These are phyloP conservation scores for Dipodascus geniculatus DNA, from an alignment of 805 yeast species.

Conservation along the genomic window DNA sequence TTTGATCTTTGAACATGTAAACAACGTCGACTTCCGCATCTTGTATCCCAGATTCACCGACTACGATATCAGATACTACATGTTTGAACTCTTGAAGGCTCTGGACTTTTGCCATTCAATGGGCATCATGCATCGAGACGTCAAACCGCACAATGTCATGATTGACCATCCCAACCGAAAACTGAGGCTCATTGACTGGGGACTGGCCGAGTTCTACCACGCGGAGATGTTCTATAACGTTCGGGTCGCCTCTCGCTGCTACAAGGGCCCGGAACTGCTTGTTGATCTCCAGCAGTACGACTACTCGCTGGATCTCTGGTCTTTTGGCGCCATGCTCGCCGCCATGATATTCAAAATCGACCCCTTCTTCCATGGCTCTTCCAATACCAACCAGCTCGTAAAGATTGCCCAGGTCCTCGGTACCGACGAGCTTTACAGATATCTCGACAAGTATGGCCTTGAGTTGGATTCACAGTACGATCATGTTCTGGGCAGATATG, in stretches of 20 bases:
- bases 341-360: slow-evolving; percentile 83
- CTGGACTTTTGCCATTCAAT: slow-evolving; percentile 83
- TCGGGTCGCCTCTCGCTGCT: slow-evolving; percentile 85
- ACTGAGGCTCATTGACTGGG: slow-evolving; percentile 87
- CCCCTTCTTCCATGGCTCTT: slow-evolving; percentile 85
- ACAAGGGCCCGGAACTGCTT: slow-evolving; percentile 85
- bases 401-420: slow-evolving; percentile 84
- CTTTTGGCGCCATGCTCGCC: slow-evolving; percentile 86
- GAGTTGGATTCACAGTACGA: slow-evolving; percentile 65
- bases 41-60: slow-evolving; percentile 71
- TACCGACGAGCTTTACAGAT: slow-evolving; percentile 62
- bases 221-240: slow-evolving; percentile 84
- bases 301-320: slow-evolving; percentile 88
- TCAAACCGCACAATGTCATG: slow-evolving; percentile 93
- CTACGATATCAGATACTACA: slow-evolving; percentile 68
- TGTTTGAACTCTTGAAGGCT: slow-evolving; percentile 69
- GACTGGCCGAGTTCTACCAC: slow-evolving; percentile 88
- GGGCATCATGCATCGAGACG: slow-evolving; percentile 95
- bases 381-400: slow-evolving; percentile 83
- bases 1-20: slow-evolving; percentile 70
- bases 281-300: slow-evolving; percentile 83
- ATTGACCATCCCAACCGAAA: slow-evolving; percentile 64
- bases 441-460: slow-evolving; percentile 60
- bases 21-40: slow-evolving; percentile 71
- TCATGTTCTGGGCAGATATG: slow-evolving; percentile 57